Conservation (phyloP, 495 filamentous ascomycete genomes). For the Haplographium delicatum region DNA sequence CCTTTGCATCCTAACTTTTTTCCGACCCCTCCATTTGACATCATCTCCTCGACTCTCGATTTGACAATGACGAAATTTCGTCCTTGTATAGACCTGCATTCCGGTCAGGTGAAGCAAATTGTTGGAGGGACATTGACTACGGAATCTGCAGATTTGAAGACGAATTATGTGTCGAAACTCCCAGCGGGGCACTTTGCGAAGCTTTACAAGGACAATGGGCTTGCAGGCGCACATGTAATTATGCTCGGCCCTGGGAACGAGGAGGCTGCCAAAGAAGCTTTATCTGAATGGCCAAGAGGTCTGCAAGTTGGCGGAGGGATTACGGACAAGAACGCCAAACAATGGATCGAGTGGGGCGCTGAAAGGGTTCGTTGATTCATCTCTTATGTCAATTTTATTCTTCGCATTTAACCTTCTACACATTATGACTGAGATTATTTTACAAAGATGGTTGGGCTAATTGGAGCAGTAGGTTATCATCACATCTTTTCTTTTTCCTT, state of each 20-base stretch:
- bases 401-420: too few relatives aligned
- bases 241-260: constrained; percentile 89
- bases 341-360: constrained; percentile 85
- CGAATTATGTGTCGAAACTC: constrained; percentile 83
- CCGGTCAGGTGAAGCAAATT: constrained; percentile 95
- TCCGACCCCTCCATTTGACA: background rate
- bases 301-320: constrained; percentile 92
- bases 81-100: constrained; percentile 95
- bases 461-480: constrained; percentile 72
- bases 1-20: background rate
- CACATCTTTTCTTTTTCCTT: constrained; percentile 73
- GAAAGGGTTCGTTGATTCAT: constrained; percentile 63
- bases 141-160: constrained; percentile 62
- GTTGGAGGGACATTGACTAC: constrained; percentile 85
- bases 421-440: background rate
- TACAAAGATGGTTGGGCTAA: background rate
- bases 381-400: too few relatives aligned
- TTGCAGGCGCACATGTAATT: constrained; percentile 86
- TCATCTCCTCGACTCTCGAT: constrained; percentile 4
- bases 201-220: constrained; percentile 67
- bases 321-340: constrained; percentile 70
- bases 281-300: constrained; percentile 67
- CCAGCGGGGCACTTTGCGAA: constrained; percentile 73
- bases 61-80: constrained; percentile 81
- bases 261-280: constrained; percentile 68